These are phyloP conservation scores for Phalaenopsis aphrodite DNA, from an alignment of 106 monocot species.

Conservation along the genomic window DNA sequence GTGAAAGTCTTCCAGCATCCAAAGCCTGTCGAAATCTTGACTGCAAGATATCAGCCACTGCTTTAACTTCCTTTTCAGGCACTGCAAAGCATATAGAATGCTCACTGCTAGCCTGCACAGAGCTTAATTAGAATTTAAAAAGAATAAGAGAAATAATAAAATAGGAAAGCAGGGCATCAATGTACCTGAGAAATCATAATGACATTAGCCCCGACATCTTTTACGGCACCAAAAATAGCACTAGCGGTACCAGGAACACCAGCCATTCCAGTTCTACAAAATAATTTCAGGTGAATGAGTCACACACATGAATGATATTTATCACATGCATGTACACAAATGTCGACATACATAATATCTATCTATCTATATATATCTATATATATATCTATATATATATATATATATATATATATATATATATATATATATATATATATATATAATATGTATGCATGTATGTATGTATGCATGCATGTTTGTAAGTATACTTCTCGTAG, in stretches of 20 bases:
- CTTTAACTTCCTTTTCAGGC: slow-evolving; percentile 70
- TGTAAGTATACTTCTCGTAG: too few relatives aligned
- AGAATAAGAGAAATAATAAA: not conserved
- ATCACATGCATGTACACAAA: too few relatives aligned
- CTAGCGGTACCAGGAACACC: slow-evolving; percentile 99
- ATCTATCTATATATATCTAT: too few relatives aligned
- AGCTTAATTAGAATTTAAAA: slow-evolving; percentile 4
- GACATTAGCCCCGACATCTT: slow-evolving; percentile 98
- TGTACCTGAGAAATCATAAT: slow-evolving; percentile 99
- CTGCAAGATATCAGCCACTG: slow-evolving; percentile 51
- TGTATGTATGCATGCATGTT: too few relatives aligned
- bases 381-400: too few relatives aligned
- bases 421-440: too few relatives aligned
- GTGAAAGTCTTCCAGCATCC: slow-evolving; percentile 88
- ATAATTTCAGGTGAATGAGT: not conserved
- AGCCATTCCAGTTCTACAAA: slow-evolving; percentile 94
- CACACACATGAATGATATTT: too few relatives aligned
- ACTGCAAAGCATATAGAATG: slow-evolving; percentile 98
- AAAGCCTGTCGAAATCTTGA: slow-evolving; percentile 76
- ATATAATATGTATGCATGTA: too few relatives aligned
- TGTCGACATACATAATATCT: too few relatives aligned
- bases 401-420: too few relatives aligned
- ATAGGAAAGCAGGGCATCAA: not conserved
- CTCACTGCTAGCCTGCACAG: slow-evolving; percentile 87
- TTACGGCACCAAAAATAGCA: slow-evolving; percentile 86